phyloP scores from a whole-genome alignment of 768 basidiomycete species.

The Tylopilus felleus region DNA sequence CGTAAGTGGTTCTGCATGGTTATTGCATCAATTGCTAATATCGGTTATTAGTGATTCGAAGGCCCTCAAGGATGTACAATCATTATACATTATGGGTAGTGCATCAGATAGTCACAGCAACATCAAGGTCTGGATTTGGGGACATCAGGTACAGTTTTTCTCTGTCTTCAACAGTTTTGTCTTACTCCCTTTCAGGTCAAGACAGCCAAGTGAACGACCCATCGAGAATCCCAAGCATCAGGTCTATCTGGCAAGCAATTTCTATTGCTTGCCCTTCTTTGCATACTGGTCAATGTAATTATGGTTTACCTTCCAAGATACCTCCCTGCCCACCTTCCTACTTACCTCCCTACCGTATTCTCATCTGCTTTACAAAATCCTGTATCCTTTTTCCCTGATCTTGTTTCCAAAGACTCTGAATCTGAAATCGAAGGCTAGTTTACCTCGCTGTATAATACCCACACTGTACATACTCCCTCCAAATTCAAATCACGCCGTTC shows the following conservation, averaged over 20 bases:
- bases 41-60: background rate
- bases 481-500: too few species aligned
- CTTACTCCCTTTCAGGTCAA: background rate
- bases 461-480: too few species aligned
- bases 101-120: background rate
- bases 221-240: background rate
- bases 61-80: background rate
- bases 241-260: background rate
- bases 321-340: background rate
- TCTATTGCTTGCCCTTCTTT: background rate
- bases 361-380: background rate
- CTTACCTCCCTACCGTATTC: background rate
- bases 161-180: background rate
- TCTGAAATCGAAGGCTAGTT: too few species aligned
- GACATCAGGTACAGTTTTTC: background rate
- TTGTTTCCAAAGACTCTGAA: background rate
- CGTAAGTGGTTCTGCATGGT: background rate
- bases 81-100: background rate
- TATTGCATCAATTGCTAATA: background rate
- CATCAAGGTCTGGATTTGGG: slow-evolving; percentile 2
- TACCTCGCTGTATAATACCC: too few species aligned
- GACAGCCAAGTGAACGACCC: background rate
- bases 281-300: background rate
- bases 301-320: background rate
- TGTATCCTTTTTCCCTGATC: background rate